These are phyloP conservation scores for Ceratocystis variospora DNA, from an alignment of 2,329 filamentous ascomycete species.

Conservation along the genomic window DNA sequence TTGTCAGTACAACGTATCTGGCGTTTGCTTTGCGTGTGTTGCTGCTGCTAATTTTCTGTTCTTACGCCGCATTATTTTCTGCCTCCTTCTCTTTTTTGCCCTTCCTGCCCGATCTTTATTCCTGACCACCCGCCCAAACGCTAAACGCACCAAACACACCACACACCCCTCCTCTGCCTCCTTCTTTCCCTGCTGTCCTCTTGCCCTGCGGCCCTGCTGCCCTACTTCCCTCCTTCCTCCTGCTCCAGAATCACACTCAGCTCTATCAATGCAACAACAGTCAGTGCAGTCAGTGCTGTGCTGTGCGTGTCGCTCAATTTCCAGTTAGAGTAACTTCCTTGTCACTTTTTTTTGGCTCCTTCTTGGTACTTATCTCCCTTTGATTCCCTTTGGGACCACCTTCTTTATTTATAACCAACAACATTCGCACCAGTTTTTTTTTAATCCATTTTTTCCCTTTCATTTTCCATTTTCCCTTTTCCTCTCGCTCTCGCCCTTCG, in stretches of 20 bases:
- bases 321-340: slow-evolving; percentile 3
- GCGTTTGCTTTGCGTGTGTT: neutral
- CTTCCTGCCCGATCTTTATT: slow-evolving; percentile 12
- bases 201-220: too few relatives aligned
- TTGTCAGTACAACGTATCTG: neutral
- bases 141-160: neutral
- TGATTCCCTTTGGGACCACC: neutral
- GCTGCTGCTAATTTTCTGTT: neutral
- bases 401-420: slow-evolving; percentile 2
- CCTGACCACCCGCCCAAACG: neutral
- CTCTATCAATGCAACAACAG: slow-evolving; percentile 9
- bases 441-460: slow-evolving; percentile 7
- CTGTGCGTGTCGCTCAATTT: slow-evolving; percentile 7
- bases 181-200: neutral
- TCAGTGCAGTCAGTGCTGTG: slow-evolving; percentile 7
- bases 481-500: slow-evolving; percentile 14
- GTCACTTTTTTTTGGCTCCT: slow-evolving; percentile 9
- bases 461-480: slow-evolving; percentile 18
- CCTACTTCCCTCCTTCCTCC: slow-evolving; percentile 1
- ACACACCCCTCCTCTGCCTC: slow-evolving; percentile 6
- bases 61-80: neutral
- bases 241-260: slow-evolving; percentile 4
- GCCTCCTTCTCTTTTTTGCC: neutral
- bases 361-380: slow-evolving; percentile 2
- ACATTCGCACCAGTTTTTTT: slow-evolving; percentile 3